A percentile compares a stretch with the other conserved stretches of the same genome.
phyloP scores from a whole-genome alignment of 2,329 filamentous ascomycete genomes.

The Stachybotrys elegans region DNA sequence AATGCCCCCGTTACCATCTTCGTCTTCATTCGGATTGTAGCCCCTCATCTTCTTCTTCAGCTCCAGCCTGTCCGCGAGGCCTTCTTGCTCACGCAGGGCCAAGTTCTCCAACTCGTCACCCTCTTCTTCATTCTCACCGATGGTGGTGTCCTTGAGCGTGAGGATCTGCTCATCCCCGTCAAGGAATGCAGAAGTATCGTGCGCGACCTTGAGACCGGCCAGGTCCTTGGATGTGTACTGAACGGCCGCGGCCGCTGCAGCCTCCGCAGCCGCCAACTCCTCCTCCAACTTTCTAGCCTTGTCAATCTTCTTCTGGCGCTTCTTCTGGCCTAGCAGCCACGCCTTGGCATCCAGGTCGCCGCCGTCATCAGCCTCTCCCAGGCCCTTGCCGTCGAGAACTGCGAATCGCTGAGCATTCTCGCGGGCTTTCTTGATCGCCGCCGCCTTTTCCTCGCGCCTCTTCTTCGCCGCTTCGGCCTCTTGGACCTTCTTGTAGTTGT shows the following conservation, averaged over 20 bases:
- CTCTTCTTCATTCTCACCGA: constrained; percentile 77
- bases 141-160: constrained; percentile 88
- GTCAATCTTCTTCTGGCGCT: constrained; percentile 86
- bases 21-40: constrained; percentile 78
- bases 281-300: constrained; percentile 67
- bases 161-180: constrained; percentile 83
- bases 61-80: constrained; percentile 69
- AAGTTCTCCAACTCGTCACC: constrained; percentile 86
- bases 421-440: constrained; percentile 79
- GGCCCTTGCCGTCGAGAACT: constrained; percentile 73
- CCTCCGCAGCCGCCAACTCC: constrained; percentile 73
- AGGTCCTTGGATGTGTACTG: constrained; percentile 83
- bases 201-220: constrained; percentile 85
- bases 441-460: constrained; percentile 74
- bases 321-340: constrained; percentile 88
- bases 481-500: constrained; percentile 62
- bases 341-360: constrained; percentile 70
- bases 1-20: constrained; percentile 60
- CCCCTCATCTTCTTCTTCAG: constrained; percentile 85
- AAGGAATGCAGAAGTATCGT: constrained; percentile 76
- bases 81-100: constrained; percentile 66
- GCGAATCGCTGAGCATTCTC: constrained; percentile 74
- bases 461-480: constrained; percentile 73
- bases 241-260: constrained; percentile 53
- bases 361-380: constrained; percentile 67